Base-by-base conservation (phyloP, 2,329 filamentous ascomycete genomes). In the Diplodia scrobiculata region DNA sequence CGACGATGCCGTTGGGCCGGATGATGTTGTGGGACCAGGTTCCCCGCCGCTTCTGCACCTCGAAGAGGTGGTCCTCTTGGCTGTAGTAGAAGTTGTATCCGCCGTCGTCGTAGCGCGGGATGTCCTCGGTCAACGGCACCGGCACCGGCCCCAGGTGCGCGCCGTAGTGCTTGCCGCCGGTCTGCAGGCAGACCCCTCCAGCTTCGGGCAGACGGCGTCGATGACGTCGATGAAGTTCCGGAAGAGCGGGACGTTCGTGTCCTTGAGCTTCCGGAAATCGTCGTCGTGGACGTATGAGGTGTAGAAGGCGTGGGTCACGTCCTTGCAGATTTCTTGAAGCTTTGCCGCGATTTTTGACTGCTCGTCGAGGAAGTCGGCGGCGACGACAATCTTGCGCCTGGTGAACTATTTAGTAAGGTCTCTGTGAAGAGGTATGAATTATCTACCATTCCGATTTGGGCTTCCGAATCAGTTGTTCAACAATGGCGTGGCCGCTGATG, bases 301-400 rank as follows among this genome's bases (percentile, higher is more conserved):
- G 66, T 75, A 78, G 67, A 70, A 78, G 1, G 74, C 72, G 53
- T 78, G 75, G 0, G 76, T 77, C 5, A 77, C 73, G 13, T 71
- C 68, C 0, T 50, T 62, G 38, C 75, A 77, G 34, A 70, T 36
- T 0, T 62, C 14, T 32, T 60, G 54, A 59, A 78, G 63, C 27
- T 41, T 19, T 4, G 32, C 45, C n/a, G n/a, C 19, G 17, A 65
- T 50, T 1, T 53, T 48, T 1, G 53, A 48, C 34, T 53, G 27
- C 6, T 19, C 5, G 9, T 68, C 65, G 3, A 77, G 69, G 66
- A 76, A 77, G 64, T 78, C 76, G 2, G 75, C 60, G 0, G 75
- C 73, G 1, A 78, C 67, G 14, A 78, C 69, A 17, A 78, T 76
- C 34, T 71, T 71, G 36, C 69, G 29, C 68, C 67, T 63, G n/a